Base-by-base conservation (phyloP, 257 asterid species). In the Nyctanthes arbortristis region DNA sequence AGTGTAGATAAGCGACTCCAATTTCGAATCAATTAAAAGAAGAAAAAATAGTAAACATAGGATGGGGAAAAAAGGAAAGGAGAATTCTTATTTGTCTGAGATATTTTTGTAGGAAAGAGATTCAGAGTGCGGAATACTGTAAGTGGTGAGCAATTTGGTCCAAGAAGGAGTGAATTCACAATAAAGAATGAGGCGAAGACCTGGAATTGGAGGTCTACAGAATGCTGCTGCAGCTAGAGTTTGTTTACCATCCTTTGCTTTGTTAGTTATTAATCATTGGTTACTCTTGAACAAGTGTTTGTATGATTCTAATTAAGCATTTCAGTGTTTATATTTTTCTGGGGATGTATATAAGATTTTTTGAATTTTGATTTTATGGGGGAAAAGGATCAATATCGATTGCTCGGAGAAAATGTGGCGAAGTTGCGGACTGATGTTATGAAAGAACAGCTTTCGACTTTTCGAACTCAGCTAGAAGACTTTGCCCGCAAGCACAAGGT, bases 171-270 rank as follows among this genome's bases (percentile, higher is more conserved):
- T 27, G 33, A 28, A 66, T 16, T 22, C 57, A 34, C 52, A 61
- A 2, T 61, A 8, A 35, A 34, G 33, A 60, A 93, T 94, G 99
- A 89, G 96, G 85, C 95, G 97, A 65, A 74, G 96, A 73, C 96
- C 98, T 14, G 98, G 98, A 73, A 94, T 94, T 56, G 95, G 96
- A 60, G 99, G 99, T 36, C 69, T 94, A 72, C 96, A 89, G 85
- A 89, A 84, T 74, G 97, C 99, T 0, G 97, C 96, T 1, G 95
- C 92, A n/a, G 97, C 99, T 65, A 91, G 97, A 90, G 99, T 94
- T 80, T 10, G 67, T 72, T n/a, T 39, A 24, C 67, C 18, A 35
- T 40, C 61, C 24, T 25, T 33, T 3, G 45, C 62, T 40, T 11
- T 59, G 25, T 30, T 33, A 40, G 2, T 7, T 1, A 61, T 12